Conservation (phyloP, 176 grass and related monocot genomes). For the Carex kokanica region DNA sequence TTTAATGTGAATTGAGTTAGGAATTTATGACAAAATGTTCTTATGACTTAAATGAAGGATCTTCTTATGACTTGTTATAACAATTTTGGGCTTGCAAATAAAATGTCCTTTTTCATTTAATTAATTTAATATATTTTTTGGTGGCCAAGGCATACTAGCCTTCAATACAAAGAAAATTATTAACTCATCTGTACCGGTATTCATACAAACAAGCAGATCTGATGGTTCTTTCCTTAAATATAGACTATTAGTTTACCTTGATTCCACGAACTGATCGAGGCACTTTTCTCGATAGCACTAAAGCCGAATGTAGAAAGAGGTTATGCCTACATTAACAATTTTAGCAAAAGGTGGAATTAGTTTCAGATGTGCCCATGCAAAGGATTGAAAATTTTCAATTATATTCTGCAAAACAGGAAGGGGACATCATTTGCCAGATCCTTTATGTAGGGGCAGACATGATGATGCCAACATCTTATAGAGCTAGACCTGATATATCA, state of each 20-base stretch:
- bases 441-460: background rate
- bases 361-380: background rate
- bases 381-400: background rate
- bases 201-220: background rate
- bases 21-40: background rate
- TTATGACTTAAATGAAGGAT: background rate
- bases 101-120: background rate
- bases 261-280: conserved; percentile 82
- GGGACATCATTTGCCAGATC: background rate
- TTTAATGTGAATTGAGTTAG: background rate
- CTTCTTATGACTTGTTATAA: background rate
- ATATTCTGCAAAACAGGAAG: background rate
- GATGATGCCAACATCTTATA: background rate
- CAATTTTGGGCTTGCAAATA: background rate
- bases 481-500: background rate
- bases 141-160: no score
- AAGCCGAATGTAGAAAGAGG: conserved; percentile 96
- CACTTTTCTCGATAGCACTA: conserved; percentile 96
- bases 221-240: background rate
- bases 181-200: background rate
- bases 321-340: conserved; percentile 63
- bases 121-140: background rate
- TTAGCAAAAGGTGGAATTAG: background rate
- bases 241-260: conserved; percentile 41
- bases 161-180: conserved; percentile 4